Conservation (phyloP, 1,139 yeast species). For the Debaryomycetaceae sp. region DNA sequence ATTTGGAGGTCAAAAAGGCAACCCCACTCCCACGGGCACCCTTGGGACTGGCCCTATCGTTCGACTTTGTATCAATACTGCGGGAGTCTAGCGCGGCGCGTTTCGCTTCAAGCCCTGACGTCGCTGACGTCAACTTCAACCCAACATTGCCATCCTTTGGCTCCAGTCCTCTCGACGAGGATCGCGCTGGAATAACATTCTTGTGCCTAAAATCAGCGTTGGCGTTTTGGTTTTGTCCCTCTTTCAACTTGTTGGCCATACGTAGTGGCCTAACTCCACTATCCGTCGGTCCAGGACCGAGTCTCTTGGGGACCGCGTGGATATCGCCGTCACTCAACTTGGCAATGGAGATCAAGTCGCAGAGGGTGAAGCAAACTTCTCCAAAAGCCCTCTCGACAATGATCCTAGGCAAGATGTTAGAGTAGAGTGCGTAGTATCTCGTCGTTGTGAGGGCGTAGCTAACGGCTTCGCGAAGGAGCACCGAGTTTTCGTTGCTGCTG, state of each 20-base stretch:
- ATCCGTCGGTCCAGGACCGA: conserved; percentile 11
- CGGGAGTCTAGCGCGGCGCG: no score
- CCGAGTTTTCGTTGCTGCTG: conserved; percentile 31
- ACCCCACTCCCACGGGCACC: conserved; percentile 12
- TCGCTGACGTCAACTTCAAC: conserved; percentile 2
- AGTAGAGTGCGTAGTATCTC: conserved; percentile 67
- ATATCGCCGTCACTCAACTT: conserved; percentile 36
- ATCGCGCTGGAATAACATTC: not conserved
- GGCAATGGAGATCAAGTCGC: conserved; percentile 60
- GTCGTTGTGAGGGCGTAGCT: conserved; percentile 77
- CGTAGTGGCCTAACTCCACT: conserved; percentile 55
- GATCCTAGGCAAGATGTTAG: conserved; percentile 62
- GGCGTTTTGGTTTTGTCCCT: conserved; percentile 5
- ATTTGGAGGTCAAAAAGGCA: conserved; percentile 12
- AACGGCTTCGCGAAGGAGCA: conserved; percentile 60
- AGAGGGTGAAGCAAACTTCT: conserved; percentile 68
- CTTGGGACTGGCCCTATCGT: no score
- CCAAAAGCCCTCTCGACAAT: conserved; percentile 75
- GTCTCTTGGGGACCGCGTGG: conserved; percentile 3
- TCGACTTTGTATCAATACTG: no score
- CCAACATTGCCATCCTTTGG: not conserved
- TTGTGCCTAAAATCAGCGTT: conserved; percentile 1
- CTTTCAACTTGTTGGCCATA: conserved; percentile 46
- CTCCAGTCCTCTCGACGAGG: not conserved
- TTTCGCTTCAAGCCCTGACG: no score